Conservation (phyloP, 1,139 yeast species). For the Nakaseomyces kungkrabaensis region DNA sequence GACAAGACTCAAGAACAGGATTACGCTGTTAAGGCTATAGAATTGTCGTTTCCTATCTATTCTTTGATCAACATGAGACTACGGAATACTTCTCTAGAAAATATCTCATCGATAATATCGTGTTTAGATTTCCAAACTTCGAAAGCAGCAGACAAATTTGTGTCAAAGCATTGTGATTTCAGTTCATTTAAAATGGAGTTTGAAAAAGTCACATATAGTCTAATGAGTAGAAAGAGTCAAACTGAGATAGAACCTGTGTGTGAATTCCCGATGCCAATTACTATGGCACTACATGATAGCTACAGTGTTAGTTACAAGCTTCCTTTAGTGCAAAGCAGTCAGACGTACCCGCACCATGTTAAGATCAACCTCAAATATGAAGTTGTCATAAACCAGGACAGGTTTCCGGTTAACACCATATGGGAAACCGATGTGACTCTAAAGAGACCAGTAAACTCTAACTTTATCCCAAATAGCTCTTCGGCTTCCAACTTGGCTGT, state of each 20-base stretch:
- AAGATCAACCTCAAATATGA: constrained; percentile 18
- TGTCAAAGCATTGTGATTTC: constrained; percentile 8
- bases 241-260: constrained; percentile 19
- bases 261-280: constrained; percentile 17
- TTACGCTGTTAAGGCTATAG: neutral
- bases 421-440: constrained; percentile 29
- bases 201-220: constrained; percentile 14
- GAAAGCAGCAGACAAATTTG: constrained; percentile 17
- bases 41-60: constrained; percentile 23
- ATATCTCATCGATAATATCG: constrained; percentile 19
- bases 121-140: constrained; percentile 29
- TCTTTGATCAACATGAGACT: constrained; percentile 27
- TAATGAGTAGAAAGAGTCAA: constrained; percentile 17
- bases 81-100: constrained; percentile 19
- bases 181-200: constrained; percentile 10
- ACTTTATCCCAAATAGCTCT: constrained; percentile 7
- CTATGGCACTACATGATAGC: constrained; percentile 20
- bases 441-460: constrained; percentile 9
- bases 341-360: constrained; percentile 18
- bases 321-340: constrained; percentile 12
- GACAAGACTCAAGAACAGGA: neutral
- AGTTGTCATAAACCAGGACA: constrained; percentile 6
- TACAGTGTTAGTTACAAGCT: constrained; percentile 22
- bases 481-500: constrained; percentile 5
- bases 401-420: constrained; percentile 19